A percentile compares a stretch with the other conserved stretches of the same genome.
These are phyloP conservation scores for Aspergillus uvarum DNA, from an alignment of 2,329 filamentous ascomycete genomes.

Conservation along the genomic window DNA sequence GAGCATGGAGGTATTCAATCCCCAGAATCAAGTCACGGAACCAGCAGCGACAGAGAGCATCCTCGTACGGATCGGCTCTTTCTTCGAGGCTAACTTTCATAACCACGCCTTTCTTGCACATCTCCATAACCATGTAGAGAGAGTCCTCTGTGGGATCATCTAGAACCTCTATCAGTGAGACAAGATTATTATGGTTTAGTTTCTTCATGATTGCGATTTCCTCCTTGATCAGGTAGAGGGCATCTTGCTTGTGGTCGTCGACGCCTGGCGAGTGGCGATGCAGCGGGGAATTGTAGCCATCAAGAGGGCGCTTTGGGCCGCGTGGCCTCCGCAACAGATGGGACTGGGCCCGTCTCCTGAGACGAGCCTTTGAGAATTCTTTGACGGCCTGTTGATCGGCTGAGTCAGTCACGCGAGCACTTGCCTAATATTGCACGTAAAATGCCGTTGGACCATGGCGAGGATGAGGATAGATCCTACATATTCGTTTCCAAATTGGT, in stretches of 20 bases:
- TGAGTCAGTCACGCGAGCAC: background rate
- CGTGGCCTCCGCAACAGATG: slow-evolving; percentile 72
- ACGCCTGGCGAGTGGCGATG: slow-evolving; percentile 58
- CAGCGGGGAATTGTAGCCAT: slow-evolving; percentile 63
- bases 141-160: slow-evolving; percentile 96
- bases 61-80: slow-evolving; percentile 74
- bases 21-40: slow-evolving; percentile 93
- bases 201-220: slow-evolving; percentile 99
- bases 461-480: slow-evolving; percentile 53
- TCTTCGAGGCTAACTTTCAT: slow-evolving; percentile 95
- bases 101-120: slow-evolving; percentile 96
- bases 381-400: slow-evolving; percentile 72
- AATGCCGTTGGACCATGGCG: background rate
- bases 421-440: background rate
- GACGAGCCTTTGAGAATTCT: slow-evolving; percentile 90
- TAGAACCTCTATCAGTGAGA: slow-evolving; percentile 87
- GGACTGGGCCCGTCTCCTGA: slow-evolving; percentile 87
- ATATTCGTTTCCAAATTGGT: slow-evolving; percentile 91
- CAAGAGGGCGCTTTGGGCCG: slow-evolving; percentile 53
- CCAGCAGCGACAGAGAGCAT: slow-evolving; percentile 82
- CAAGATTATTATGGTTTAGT: slow-evolving; percentile 90
- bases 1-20: slow-evolving; percentile 92
- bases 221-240: slow-evolving; percentile 84
- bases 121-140: slow-evolving; percentile 97
- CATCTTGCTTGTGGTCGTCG: slow-evolving; percentile 61